Base-by-base conservation (phyloP, 2,329 filamentous ascomycete species). In the Emergomyces orientalis region DNA sequence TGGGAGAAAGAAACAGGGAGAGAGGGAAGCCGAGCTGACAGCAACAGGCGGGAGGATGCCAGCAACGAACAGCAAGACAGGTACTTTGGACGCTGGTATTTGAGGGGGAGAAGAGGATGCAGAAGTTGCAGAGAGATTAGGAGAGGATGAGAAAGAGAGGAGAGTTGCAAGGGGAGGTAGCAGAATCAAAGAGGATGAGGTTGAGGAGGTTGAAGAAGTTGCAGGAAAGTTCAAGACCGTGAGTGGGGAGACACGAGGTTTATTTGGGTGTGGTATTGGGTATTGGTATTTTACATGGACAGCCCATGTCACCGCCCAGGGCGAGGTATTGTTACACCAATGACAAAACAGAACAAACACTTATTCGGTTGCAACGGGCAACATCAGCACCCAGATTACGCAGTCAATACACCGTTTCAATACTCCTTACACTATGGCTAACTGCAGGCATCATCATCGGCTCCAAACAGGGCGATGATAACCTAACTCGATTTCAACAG, bases 91-190 rank as follows among this genome's bases (percentile, higher is more conserved):
- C 59, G 62, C 58, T 52, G 32, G 65, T 64, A 63, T 66, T 62
- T 57, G 62, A 63, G 59, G 64, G 65, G 59, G 66, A 66, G 63
- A 64, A 65, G 66, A 64, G 63, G 64, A 65, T 63, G 66, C 67
- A 71, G 66, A 61, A 63, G 67, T 71, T 71, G 71, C 70, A 72
- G 72, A 73, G 70, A 71, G 52, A 61, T 39, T 43, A 65, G 56
- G 60, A 69, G 67, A 68, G 25, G 25, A 51, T 25, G n/a, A 32
- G 32, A 6, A 39, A 39, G 34, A 25, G 32, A 39, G 30, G 9
- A 39, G n/a, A 22, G 32, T 5, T 39, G 54, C 27, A 41, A 66
- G 67, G 69, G 66, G 67, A 71, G 61, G 62, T 71, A 71, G 70
- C 72, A 71, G 73, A 70, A 71, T 43, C 59, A 56, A 58, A 32